Percentiles rank a stretch among this genome's conserved stretches.
phyloP scores from a whole-genome alignment of 108 stramenopile genomes.

The Epithemia pelagica region DNA sequence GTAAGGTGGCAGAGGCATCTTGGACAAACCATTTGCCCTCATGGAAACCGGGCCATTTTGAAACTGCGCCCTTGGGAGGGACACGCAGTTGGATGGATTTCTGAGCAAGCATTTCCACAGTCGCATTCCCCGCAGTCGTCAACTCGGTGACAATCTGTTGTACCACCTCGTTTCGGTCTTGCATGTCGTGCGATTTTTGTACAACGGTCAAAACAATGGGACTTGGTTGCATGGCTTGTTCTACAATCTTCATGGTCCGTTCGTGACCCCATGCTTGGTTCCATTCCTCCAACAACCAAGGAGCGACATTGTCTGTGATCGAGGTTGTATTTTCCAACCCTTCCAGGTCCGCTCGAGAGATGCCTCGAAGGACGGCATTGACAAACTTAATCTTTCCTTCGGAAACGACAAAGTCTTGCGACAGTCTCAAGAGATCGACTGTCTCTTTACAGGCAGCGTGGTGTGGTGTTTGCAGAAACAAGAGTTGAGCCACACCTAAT shows the following conservation, averaged over 20 bases:
- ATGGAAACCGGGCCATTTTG: slow-evolving; percentile 56
- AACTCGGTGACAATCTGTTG: slow-evolving; percentile 10
- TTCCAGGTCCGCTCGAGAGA: slow-evolving; percentile 37
- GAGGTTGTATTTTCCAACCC: slow-evolving; percentile 31
- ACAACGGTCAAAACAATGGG: slow-evolving; percentile 56
- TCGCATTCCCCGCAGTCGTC: slow-evolving; percentile 23
- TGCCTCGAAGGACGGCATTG: slow-evolving; percentile 64
- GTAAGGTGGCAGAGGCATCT: slow-evolving; percentile 67
- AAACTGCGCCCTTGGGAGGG: slow-evolving; percentile 29
- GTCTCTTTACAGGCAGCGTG: slow-evolving; percentile 73
- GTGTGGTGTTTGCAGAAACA: slow-evolving; percentile 54
- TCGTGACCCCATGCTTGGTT: slow-evolving; percentile 47
- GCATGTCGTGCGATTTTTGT: background rate
- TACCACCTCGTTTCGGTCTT: background rate
- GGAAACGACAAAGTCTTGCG: slow-evolving; percentile 25
- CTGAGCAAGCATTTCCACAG: slow-evolving; percentile 47
- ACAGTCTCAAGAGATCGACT: slow-evolving; percentile 56
- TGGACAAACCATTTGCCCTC: slow-evolving; percentile 84
- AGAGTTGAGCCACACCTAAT: slow-evolving; percentile 62
- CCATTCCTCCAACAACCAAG: slow-evolving; percentile 54
- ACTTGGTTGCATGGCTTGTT: slow-evolving; percentile 45
- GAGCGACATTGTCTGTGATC: slow-evolving; percentile 46
- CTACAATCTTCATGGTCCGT: slow-evolving; percentile 36
- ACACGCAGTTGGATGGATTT: slow-evolving; percentile 49
- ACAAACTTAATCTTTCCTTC: slow-evolving; percentile 67